Evolutionary conservation across 768 basidiomycete species (phyloP).

Genomic region (Lepiota brunneoincarnata): DNA sequence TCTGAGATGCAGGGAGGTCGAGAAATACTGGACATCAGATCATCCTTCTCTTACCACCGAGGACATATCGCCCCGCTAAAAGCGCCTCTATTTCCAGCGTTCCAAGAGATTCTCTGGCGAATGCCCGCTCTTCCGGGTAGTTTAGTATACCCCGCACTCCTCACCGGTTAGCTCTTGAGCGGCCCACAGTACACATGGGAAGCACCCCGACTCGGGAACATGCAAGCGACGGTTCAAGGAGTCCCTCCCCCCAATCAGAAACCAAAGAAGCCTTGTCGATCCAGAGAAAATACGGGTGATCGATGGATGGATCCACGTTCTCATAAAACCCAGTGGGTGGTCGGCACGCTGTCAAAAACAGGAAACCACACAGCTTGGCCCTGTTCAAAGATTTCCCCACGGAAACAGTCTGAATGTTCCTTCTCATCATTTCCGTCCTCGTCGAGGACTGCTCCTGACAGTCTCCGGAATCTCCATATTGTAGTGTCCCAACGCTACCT

Average conservation of each 20-base stretch:
- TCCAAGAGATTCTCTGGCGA: background rate
- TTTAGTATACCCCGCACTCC: background rate
- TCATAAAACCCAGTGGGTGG: background rate
- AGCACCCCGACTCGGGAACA: background rate
- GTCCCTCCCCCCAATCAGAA: background rate
- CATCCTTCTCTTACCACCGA: slow-evolving; percentile 9
- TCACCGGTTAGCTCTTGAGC: background rate
- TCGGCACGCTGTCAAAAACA: background rate
- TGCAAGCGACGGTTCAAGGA: background rate
- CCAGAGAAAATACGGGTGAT: background rate
- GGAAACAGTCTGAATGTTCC: background rate
- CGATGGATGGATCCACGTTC: background rate
- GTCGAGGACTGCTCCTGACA: slow-evolving; percentile 2
- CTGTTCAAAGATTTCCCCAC: background rate
- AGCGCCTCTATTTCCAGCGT: background rate
- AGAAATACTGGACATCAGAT: slow-evolving; percentile 12
- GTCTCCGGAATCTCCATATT: background rate
- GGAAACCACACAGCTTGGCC: background rate
- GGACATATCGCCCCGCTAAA: slow-evolving; percentile 6
- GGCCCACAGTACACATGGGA: background rate
- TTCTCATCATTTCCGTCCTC: slow-evolving; percentile 6
- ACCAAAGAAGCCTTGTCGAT: background rate
- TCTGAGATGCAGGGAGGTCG: slow-evolving; percentile 17
- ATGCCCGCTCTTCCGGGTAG: background rate
- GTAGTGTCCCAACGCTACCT: background rate